phyloP scores from a whole-genome alignment of 495 filamentous ascomycete species.

The Aspergillus haitiensis region DNA sequence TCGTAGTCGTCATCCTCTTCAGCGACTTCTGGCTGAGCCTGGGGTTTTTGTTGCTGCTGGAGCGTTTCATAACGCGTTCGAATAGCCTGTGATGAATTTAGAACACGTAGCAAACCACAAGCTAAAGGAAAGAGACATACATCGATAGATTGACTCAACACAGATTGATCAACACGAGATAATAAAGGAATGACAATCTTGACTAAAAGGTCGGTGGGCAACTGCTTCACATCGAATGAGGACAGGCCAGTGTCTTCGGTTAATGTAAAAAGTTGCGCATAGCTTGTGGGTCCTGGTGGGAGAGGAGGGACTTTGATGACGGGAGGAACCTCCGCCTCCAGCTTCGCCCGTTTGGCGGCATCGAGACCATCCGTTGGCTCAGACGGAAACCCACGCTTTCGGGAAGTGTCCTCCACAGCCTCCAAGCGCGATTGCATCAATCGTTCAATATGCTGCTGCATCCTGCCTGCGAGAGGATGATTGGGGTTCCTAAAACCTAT shows the following conservation, averaged over 20 bases:
- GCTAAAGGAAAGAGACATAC: constrained; percentile 32
- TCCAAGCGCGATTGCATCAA: constrained; percentile 72
- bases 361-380: constrained; percentile 71
- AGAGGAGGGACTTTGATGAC: constrained; percentile 63
- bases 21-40: constrained; percentile 43
- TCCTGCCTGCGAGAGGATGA: constrained; percentile 63
- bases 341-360: constrained; percentile 66
- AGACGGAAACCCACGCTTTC: constrained; percentile 70
- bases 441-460: constrained; percentile 80
- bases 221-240: constrained; percentile 75
- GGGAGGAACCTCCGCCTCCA: constrained; percentile 53
- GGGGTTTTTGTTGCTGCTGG: constrained; percentile 42
- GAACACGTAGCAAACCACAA: constrained; percentile 11
- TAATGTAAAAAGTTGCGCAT: constrained; percentile 79
- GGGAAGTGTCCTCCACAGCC: constrained; percentile 66
- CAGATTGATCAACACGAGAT: constrained; percentile 57
- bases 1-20: constrained; percentile 91
- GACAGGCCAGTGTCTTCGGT: constrained; percentile 71
- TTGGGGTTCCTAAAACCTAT: constrained; percentile 61
- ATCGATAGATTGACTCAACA: constrained; percentile 68
- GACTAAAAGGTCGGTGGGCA: constrained; percentile 72
- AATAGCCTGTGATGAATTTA: constrained; percentile 43
- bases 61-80: constrained; percentile 49
- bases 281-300: constrained; percentile 70
- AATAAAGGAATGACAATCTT: constrained; percentile 74